Conservation (phyloP, 768 basidiomycete species). For the Asterophora lycoperdoides region DNA sequence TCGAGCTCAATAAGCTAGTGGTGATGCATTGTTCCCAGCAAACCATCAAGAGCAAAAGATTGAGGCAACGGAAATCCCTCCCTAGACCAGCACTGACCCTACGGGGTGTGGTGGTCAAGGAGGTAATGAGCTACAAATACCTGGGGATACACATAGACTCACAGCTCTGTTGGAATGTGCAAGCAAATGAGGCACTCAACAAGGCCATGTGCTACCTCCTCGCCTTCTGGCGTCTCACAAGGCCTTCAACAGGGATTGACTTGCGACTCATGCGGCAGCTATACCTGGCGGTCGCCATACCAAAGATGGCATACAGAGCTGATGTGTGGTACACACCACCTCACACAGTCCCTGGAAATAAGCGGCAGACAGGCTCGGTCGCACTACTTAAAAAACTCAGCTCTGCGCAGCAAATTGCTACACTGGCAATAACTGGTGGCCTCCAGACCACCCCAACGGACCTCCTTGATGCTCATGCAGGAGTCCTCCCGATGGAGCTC, state of each 20-base stretch:
- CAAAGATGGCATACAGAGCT: constrained; percentile 19
- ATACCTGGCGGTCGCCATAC: constrained; percentile 20
- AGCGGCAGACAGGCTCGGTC: constrained; percentile 9
- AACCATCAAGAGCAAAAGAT: background rate
- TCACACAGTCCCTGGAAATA: background rate
- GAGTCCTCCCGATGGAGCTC: background rate
- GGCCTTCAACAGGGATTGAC: constrained; percentile 2
- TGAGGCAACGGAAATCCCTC: background rate
- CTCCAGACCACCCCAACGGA: constrained; percentile 17
- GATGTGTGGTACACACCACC: constrained; percentile 23
- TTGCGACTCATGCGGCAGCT: constrained; percentile 17
- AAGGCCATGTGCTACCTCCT: too few species aligned
- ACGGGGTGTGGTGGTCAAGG: constrained; percentile 2
- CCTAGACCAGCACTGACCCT: background rate
- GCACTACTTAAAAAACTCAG: constrained; percentile 10
- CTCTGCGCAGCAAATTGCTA: constrained; percentile 16
- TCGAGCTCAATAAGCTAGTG: background rate
- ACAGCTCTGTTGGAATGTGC: constrained; percentile 12
- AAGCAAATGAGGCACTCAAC: background rate
- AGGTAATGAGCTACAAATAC: constrained; percentile 18
- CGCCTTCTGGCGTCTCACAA: background rate
- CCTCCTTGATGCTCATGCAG: constrained; percentile 17
- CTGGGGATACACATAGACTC: constrained; percentile 24
- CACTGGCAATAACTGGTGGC: constrained; percentile 20
- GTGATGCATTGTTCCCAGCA: background rate